phyloP scores from a whole-genome alignment of 352 stramenopile genomes.

The Phytopythium montanum region DNA sequence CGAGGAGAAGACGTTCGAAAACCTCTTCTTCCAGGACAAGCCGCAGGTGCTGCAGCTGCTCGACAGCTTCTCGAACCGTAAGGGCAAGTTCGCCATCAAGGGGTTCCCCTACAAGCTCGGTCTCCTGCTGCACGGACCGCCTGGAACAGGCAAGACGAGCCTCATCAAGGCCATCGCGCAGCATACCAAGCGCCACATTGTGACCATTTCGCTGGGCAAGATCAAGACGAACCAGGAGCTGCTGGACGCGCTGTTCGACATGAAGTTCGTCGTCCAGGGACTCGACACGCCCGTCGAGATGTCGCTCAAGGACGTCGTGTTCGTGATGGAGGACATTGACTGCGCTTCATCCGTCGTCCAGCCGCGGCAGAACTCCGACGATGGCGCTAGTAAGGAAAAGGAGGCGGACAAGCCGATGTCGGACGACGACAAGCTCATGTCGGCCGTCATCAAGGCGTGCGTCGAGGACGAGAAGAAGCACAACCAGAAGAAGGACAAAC shows the following conservation, averaged over 20 bases:
- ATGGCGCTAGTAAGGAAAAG: background rate
- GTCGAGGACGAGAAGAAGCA: too few relatives aligned
- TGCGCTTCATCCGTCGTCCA: constrained; percentile 77
- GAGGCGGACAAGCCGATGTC: background rate
- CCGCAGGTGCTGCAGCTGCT: constrained; percentile 58
- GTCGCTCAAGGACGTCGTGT: constrained; percentile 84
- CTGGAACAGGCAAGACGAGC: constrained; percentile 89
- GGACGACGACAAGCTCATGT: too few relatives aligned
- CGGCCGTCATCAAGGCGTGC: too few relatives aligned
- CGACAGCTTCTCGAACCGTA: constrained; percentile 63
- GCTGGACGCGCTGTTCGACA: constrained; percentile 79
- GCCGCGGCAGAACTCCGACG: constrained; percentile 14
- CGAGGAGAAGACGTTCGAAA: constrained; percentile 87
- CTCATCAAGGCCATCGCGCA: constrained; percentile 88
- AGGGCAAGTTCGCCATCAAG: constrained; percentile 82
- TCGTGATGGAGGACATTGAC: constrained; percentile 91
- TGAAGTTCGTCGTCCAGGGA: constrained; percentile 55
- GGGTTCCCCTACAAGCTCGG: constrained; percentile 89
- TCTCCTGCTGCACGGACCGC: constrained; percentile 85
- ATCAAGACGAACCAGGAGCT: constrained; percentile 84
- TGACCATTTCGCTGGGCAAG: constrained; percentile 67
- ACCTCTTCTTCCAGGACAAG: constrained; percentile 89
- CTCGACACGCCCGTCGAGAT: constrained; percentile 66
- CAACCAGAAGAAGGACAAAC: constrained; percentile 28
- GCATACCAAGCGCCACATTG: constrained; percentile 70